Evolutionary conservation across 169 alveolate species (phyloP), one percentile per base, ranked within the genome.

Genomic region (Miamiensis avidus): DNA sequence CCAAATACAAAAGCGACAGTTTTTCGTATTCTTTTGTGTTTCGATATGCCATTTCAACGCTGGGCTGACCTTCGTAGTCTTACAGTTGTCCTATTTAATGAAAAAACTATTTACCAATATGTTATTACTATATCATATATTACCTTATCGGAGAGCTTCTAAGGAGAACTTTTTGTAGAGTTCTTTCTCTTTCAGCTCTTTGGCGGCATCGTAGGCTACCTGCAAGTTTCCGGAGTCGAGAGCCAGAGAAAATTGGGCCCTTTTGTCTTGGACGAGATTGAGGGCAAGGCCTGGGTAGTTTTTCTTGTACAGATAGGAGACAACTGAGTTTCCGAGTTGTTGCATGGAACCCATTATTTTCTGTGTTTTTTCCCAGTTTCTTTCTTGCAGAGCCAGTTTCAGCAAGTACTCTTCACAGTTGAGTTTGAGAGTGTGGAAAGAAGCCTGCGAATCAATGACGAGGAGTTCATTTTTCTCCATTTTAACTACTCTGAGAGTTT

Each of bases 11-110:
- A 88, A 97, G 91, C n/a, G 95, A 85, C 64, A 98, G 87, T 87
- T 96, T 96, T 77, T 98, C 97, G 76, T 93, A 95, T 78, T 93
- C 92, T 90, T 97, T 95, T 26, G 92, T 91, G 89, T 95, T 94
- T 34, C 96, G 94, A 78, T 93, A 95, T 74, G 98, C 95, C 81
- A 94, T 91, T 91, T 98, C 99, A 26, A 98, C 97, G 0, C 96
- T 94, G 74, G 94, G 95, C 78, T 92, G 93, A 85, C 95, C 95
- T 0, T 99, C 99, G 89, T 93, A 84, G 81, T 93, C 33, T 49
- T 49, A 20, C 93, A 91, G 73, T 74, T 82, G 75, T 84, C 88
- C 11, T 96, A 95, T 31, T 91, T 94, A 76, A 82, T 90, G 33
- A 93, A 75, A 4, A 96, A 95, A 69, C 91, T 88, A 29, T 89